Evolutionary conservation across 495 filamentous ascomycete species (phyloP).

Genomic region (Trichocladium antarcticum): DNA sequence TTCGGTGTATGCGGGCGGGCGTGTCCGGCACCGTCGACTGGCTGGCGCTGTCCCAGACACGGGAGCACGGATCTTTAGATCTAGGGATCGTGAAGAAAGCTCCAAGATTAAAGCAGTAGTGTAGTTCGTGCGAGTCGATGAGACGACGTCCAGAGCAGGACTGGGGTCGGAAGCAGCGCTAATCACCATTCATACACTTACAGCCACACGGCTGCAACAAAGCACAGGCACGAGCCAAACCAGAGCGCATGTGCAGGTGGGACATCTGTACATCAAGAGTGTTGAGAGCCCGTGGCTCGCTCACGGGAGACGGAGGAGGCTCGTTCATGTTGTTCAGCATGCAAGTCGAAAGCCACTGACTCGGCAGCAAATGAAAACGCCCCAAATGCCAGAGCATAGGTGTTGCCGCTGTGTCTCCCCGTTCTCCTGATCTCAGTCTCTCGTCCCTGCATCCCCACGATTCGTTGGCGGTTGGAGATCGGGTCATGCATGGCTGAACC

Average conservation of each 20-base stretch:
- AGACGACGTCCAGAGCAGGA: neutral
- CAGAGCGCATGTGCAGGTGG: no score
- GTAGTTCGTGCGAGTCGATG: neutral
- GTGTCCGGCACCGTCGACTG: neutral
- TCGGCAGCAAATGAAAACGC: neutral
- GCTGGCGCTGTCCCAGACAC: neutral
- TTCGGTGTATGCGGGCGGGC: slow-evolving; percentile 7
- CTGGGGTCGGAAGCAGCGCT: slow-evolving; percentile 3
- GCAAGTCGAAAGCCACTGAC: no score
- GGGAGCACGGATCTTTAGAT: neutral
- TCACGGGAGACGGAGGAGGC: no score
- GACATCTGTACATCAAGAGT: no score
- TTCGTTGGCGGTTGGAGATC: neutral
- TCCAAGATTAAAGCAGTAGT: neutral
- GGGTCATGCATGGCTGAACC: neutral
- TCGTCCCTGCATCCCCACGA: neutral
- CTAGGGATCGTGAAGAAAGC: no score
- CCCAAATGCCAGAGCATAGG: neutral
- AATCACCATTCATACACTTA: neutral
- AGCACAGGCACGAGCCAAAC: no score
- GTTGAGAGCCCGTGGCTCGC: no score
- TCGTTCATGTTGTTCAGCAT: no score
- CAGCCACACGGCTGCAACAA: neutral
- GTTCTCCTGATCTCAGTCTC: neutral
- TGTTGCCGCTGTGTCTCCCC: neutral